Base-by-base conservation (phyloP, 345 rosid genomes). In the Ceriops tagal region DNA sequence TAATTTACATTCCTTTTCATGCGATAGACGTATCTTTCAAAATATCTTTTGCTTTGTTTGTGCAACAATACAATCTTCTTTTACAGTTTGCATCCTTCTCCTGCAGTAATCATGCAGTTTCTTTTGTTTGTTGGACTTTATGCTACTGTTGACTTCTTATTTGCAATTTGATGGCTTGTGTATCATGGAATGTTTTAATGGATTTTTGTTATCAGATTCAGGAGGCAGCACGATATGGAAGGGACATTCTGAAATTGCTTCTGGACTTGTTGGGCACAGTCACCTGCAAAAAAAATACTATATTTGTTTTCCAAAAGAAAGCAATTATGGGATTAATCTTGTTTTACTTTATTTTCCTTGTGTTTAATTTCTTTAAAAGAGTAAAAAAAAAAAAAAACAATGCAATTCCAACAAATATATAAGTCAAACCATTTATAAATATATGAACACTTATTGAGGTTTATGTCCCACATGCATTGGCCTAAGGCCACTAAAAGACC, bases 241-340 rank as follows among this genome's bases (percentile, higher is more conserved):
- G 22, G 91, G 81, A 71, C 75, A 71, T 34, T 72, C 77, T 72
- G 88, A 84, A 43, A 72, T 46, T 73, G 91, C 84, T 67, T 65
- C 80, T 15, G 85, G 92, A 65, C 85, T 92, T 70, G 83, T 85
- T 67, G 97, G 96, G 46, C 96, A 92, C 78, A 63, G 90, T 75
- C 93, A 92, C 80, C 87, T 92, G 39, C 67, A 87, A 31, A 81
- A 87, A 96, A 98, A 24, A 24, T 90, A 66, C 65, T 53, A 26
- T 20, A 62, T 72, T 73, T 74, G 57, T 60, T 52, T 64, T 46
- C 35, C 65, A 35, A 55, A 67, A 51, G 47, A 43, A 71, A 65
- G 10, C 31, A 73, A 66, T 55, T 62, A 5, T 43, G 49, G 49
- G 18, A 15, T 56, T 56, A 24, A 1, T 56, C 46, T 57, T 58